Conservation (phyloP, 805 yeast genomes). For the Nakazawaea siamensis region DNA sequence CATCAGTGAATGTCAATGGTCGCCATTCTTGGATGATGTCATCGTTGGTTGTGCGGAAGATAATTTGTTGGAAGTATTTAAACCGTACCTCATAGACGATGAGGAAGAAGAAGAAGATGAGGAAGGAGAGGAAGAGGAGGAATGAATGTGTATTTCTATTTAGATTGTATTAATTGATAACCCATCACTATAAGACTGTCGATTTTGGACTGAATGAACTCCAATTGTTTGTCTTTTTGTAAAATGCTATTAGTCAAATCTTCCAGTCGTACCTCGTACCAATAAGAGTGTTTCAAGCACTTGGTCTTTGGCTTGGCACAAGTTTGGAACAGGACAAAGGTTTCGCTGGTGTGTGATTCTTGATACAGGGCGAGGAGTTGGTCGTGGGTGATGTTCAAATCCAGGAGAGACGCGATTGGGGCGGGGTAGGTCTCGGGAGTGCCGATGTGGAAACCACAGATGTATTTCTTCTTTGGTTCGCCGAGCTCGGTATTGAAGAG, state of each 20-base stretch:
- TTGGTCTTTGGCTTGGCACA: conserved; percentile 49
- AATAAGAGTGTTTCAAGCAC: conserved; percentile 40
- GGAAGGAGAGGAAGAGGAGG: conserved; percentile 22
- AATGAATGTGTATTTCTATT: not conserved
- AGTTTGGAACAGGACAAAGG: conserved; percentile 13
- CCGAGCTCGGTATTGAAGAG: conserved; percentile 12
- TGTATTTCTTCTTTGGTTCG: conserved; percentile 23
- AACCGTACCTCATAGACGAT: conserved; percentile 41
- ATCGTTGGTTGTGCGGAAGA: conserved; percentile 71
- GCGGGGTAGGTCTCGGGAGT: conserved; percentile 1
- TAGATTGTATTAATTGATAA: not conserved
- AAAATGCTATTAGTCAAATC: conserved; percentile 16
- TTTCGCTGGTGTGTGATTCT: conserved; percentile 8
- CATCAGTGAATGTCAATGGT: conserved; percentile 61
- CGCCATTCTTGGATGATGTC: conserved; percentile 50
- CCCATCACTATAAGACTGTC: conserved; percentile 12
- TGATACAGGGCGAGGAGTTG: conserved; percentile 3
- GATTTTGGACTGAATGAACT: conserved; percentile 27
- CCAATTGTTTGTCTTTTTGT: conserved; percentile 19
- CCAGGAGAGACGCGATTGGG: conserved; percentile 4
- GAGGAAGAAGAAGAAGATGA: conserved; percentile 30
- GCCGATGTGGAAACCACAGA: conserved; percentile 42
- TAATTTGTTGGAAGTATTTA: conserved; percentile 69
- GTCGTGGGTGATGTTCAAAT: conserved; percentile 9
- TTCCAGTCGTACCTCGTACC: conserved; percentile 25